These are phyloP conservation scores for Collybia nuda DNA, from an alignment of 768 basidiomycete species.

Conservation along the genomic window DNA sequence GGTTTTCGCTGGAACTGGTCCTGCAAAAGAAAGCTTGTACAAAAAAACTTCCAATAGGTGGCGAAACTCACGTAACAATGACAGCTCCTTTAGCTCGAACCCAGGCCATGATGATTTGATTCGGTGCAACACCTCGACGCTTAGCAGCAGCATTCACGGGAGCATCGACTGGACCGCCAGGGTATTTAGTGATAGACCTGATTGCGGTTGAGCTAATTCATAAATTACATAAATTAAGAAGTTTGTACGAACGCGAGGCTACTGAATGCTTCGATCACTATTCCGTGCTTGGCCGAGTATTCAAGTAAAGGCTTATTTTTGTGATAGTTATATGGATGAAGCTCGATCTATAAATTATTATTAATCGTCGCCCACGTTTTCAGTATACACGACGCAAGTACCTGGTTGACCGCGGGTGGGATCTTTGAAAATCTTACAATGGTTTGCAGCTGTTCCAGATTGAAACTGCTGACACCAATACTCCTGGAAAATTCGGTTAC, in stretches of 20 bases:
- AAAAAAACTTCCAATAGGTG: neutral
- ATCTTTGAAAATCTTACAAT: constrained; percentile 50
- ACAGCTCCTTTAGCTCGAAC: constrained; percentile 63
- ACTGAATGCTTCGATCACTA: constrained; percentile 58
- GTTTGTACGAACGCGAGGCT: constrained; percentile 39
- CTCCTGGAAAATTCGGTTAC: neutral
- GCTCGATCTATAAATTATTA: constrained; percentile 34
- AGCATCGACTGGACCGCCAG: constrained; percentile 65
- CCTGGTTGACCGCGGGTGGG: constrained; percentile 73
- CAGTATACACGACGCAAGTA: constrained; percentile 15
- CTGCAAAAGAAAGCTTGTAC: constrained; percentile 24
- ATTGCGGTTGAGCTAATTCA: neutral
- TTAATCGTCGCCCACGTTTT: neutral
- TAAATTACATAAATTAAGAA: neutral
- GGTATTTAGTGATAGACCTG: constrained; percentile 54
- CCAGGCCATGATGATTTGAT: constrained; percentile 72
- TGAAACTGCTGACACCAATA: constrained; percentile 68
- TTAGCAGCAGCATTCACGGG: constrained; percentile 51
- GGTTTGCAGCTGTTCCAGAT: constrained; percentile 46
- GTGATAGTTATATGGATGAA: constrained; percentile 60
- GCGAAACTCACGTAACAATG: constrained; percentile 57
- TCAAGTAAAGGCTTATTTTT: constrained; percentile 46
- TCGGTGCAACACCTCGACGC: constrained; percentile 51
- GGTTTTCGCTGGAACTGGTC: constrained; percentile 58
- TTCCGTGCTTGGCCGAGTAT: constrained; percentile 44